Base-by-base conservation (phyloP, 352 stramenopile genomes). In the Phytophthora hibernalis region DNA sequence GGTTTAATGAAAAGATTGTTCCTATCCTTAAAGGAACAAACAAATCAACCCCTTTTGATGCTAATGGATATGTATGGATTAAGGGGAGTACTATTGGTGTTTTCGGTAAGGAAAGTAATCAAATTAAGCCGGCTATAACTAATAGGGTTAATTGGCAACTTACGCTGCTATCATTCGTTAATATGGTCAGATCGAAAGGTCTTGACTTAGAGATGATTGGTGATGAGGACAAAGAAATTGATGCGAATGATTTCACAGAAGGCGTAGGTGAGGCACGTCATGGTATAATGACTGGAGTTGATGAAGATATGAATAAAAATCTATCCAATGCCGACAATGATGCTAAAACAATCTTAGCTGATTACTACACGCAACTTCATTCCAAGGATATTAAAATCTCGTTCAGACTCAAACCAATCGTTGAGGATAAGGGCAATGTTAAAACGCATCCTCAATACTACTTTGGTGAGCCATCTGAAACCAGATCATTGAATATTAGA, bases 341-440 rank as follows among this genome's bases (percentile, higher is more conserved):
- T 51, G 53, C 53, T n/a, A 60, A 60, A 38, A 55, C 50, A 55
- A 51, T 64, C 30, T 9, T 64, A 42, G 50, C 50, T 38, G 55
- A 64, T 20, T 64, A 64, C 55, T 64, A 64, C 33, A 64, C 55
- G 15, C 3, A 45, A 21, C 55, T 64, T 18, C 50, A 33, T 50
- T 44, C 50, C 33, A 64, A 64, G 16, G 49, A 55, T 22, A 30
- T 64, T 3, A 31, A 43, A 0, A 64, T 63, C 6, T 44, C 55
- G 31, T 54, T 54, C 16, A 28, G 31, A 30, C 52, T 59, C 11
- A 13, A 59, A 2, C 52, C 35, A 3, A 37, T 59, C 49, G 52
- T 59, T 9, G 52, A 54, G 31, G 49, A 43, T 45, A 63, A 54
- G 43, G 31, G 26, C 48, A 30, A 21, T 40, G 43, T 63, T 40